Percentiles rank a stretch among this genome's conserved stretches.
These are phyloP conservation scores for Xylariaceae sp. DNA, from an alignment of 2,329 filamentous ascomycete genomes.

Conservation along the genomic window DNA sequence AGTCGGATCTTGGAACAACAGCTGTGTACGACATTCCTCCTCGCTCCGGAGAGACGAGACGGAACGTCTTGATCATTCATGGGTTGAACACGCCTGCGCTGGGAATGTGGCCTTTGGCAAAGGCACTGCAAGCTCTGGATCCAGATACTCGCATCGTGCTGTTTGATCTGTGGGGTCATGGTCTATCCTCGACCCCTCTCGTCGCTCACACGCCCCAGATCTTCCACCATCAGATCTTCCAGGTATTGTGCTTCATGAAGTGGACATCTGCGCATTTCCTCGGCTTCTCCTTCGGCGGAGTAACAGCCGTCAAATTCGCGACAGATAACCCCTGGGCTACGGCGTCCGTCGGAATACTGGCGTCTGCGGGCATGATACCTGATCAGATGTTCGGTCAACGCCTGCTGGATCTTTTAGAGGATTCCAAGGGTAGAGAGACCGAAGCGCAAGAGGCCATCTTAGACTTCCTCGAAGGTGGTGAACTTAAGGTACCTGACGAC, in stretches of 20 bases:
- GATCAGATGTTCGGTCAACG: background rate
- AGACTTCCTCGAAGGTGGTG: constrained; percentile 9
- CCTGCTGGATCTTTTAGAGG: background rate
- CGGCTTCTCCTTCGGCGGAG: constrained; percentile 15
- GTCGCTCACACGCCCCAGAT: constrained; percentile 9
- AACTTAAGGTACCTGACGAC: constrained; percentile 11
- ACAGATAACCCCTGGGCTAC: constrained; percentile 1
- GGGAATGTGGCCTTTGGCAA: constrained; percentile 8
- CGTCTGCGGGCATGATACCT: constrained; percentile 7
- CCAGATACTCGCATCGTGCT: constrained; percentile 8
- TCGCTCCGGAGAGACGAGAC: constrained; percentile 3
- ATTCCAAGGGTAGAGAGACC: constrained; percentile 2
- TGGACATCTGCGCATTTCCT: constrained; percentile 11
- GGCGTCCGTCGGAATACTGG: constrained; percentile 4
- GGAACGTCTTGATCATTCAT: constrained; percentile 13
- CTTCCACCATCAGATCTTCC: constrained; percentile 15
- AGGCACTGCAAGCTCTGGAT: constrained; percentile 3
- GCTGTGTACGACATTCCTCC: constrained; percentile 10
- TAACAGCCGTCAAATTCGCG: constrained; percentile 4
- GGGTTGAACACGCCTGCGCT: constrained; percentile 15
- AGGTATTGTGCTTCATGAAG: constrained; percentile 2
- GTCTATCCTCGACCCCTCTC: constrained; percentile 8
- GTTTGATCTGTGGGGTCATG: constrained; percentile 17
- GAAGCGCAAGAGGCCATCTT: constrained; percentile 6
- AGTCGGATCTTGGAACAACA: constrained; percentile 15